Evolutionary conservation across 345 rosid species (phyloP).

Genomic region (Salix suchowensis): DNA sequence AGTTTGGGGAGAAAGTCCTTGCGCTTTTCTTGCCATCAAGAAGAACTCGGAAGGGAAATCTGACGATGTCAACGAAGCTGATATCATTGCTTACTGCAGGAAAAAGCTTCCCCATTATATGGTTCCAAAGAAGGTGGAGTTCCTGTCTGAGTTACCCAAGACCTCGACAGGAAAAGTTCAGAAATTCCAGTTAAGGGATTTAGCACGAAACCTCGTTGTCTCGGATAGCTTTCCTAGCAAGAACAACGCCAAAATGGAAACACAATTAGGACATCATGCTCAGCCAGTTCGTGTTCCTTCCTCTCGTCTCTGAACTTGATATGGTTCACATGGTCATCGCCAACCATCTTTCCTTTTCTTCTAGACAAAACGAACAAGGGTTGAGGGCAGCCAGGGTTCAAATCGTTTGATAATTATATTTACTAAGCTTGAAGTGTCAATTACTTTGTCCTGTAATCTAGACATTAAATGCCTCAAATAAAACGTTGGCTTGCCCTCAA

Average conservation of each 20-base stretch:
- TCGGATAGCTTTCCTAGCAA: not conserved
- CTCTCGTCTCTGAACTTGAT: not conserved
- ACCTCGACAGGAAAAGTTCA: constrained; percentile 35
- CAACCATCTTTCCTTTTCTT: too few relatives aligned
- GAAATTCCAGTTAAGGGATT: constrained; percentile 29
- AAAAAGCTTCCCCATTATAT: constrained; percentile 34
- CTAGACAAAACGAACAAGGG: too few relatives aligned
- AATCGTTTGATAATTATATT: not conserved
- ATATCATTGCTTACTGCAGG: constrained; percentile 30
- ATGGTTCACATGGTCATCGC: not conserved
- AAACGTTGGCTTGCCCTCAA: too few relatives aligned
- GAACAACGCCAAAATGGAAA: not conserved
- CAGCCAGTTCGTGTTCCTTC: not conserved
- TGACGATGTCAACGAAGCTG: constrained; percentile 28
- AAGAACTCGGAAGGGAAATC: constrained; percentile 17
- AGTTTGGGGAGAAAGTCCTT: constrained; percentile 44
- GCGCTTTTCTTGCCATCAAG: constrained; percentile 33
- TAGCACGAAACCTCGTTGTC: constrained; percentile 18
- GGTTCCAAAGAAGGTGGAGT: constrained; percentile 43
- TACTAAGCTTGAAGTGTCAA: not conserved
- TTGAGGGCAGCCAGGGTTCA: too few relatives aligned
- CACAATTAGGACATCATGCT: not conserved
- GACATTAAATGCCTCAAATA: too few relatives aligned
- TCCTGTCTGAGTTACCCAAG: constrained; percentile 37
- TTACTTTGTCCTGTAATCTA: not conserved